phyloP scores from a whole-genome alignment of 306 rosid genomes.

The Citrullus mucosospermus region DNA sequence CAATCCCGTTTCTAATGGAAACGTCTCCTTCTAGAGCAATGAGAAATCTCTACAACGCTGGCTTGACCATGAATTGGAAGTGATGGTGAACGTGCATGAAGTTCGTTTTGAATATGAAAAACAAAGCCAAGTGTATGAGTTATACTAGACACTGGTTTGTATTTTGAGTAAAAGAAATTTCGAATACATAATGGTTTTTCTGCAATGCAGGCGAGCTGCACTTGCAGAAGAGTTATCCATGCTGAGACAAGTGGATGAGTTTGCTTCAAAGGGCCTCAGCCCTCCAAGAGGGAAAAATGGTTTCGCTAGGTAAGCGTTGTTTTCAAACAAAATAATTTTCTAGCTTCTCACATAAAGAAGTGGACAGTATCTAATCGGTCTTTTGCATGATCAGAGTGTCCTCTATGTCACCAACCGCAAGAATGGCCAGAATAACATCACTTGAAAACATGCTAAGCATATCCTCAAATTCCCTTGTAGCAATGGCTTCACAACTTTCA shows the following conservation, averaged over 20 bases:
- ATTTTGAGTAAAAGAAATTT: slow-evolving; percentile 5
- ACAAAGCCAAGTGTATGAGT: slow-evolving; percentile 96
- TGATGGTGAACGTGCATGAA: slow-evolving; percentile 96
- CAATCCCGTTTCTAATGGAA: slow-evolving; percentile 17
- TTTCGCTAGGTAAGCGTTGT: slow-evolving; percentile 46
- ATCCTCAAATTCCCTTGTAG: slow-evolving; percentile 92
- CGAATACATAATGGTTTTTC: slow-evolving; percentile 7
- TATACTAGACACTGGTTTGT: not conserved
- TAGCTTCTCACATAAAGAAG: slow-evolving; percentile 4
- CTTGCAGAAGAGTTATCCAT: slow-evolving; percentile 92
- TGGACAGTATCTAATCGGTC: not conserved
- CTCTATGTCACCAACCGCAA: slow-evolving; percentile 94
- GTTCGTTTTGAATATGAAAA: slow-evolving; percentile 96
- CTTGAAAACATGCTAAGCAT: slow-evolving; percentile 92
- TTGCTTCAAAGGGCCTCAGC: slow-evolving; percentile 85
- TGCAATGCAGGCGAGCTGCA: slow-evolving; percentile 77
- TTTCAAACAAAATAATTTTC: slow-evolving; percentile 8
- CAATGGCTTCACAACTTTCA: slow-evolving; percentile 99
- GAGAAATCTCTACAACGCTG: slow-evolving; percentile 92
- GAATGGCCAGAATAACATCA: slow-evolving; percentile 88
- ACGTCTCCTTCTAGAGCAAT: slow-evolving; percentile 45
- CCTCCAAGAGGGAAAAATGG: slow-evolving; percentile 97
- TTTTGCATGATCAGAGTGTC: slow-evolving; percentile 54
- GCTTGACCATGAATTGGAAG: slow-evolving; percentile 99
- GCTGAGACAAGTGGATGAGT: slow-evolving; percentile 86